A percentile compares a stretch with the other conserved stretches of the same genome.
These are phyloP conservation scores for Pythium pectinolyticum DNA, from an alignment of 352 stramenopile genomes.

Conservation along the genomic window DNA sequence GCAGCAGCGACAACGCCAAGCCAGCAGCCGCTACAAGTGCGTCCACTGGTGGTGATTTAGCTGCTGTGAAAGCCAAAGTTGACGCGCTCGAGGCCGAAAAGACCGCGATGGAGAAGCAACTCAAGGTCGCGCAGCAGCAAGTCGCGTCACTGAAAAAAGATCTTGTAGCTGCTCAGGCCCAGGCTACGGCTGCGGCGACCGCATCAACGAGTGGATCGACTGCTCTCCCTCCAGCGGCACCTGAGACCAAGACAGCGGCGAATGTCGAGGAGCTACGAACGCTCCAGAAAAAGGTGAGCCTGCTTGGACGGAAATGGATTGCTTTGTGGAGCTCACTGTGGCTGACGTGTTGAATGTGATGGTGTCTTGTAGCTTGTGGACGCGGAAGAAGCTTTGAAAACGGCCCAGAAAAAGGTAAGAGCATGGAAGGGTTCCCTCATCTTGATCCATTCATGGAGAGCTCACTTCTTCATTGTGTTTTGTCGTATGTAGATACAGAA, in stretches of 20 bases:
- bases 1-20: background rate
- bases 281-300: conserved; percentile 62
- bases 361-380: conserved; percentile 16
- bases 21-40: background rate
- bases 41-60: background rate
- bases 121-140: conserved; percentile 69
- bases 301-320: too few species aligned
- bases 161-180: conserved; percentile 15
- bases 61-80: conserved; percentile 14
- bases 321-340: background rate
- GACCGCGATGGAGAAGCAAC: conserved; percentile 45
- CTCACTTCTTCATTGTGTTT: background rate
- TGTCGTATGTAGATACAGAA: conserved; percentile 44
- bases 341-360: background rate
- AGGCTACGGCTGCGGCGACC: conserved; percentile 8
- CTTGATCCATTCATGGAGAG: too few species aligned
- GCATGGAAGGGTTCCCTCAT: too few species aligned
- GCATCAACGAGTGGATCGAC: background rate
- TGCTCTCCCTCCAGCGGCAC: conserved; percentile 23
- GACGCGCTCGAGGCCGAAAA: conserved; percentile 58
- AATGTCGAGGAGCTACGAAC: conserved; percentile 40
- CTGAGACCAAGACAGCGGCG: conserved; percentile 9
- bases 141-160: conserved; percentile 38
- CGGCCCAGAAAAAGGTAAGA: conserved; percentile 52
- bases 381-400: conserved; percentile 19